Conservation (phyloP, 441 rosid genomes). For the Pelargonium fulgidum region DNA sequence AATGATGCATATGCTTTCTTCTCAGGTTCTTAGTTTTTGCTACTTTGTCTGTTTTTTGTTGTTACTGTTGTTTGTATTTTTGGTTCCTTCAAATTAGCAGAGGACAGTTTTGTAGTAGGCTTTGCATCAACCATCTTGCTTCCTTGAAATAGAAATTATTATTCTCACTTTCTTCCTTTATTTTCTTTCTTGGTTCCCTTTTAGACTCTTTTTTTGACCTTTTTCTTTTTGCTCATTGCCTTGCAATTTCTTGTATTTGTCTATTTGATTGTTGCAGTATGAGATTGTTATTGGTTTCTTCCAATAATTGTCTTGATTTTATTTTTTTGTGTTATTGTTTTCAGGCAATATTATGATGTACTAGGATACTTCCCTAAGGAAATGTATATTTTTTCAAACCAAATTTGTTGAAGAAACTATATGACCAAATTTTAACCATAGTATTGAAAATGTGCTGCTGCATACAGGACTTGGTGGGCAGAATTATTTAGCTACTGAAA, state of each 20-base stretch:
- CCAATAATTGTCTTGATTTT: background rate
- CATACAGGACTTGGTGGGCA: no score
- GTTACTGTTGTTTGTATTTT: background rate
- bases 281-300: background rate
- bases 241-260: background rate
- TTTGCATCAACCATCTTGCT: constrained; percentile 18
- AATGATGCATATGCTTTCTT: constrained; percentile 27
- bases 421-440: no score
- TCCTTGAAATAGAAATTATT: constrained; percentile 27
- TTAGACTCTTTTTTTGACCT: background rate
- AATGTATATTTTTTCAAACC: no score
- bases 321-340: background rate
- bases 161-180: constrained; percentile 7
- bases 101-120: constrained; percentile 14
- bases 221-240: background rate
- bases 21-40: constrained; percentile 23
- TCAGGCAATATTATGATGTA: no score
- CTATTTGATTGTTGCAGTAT: no score
- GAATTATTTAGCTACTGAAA: no score
- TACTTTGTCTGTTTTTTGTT: constrained; percentile 19
- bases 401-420: no score
- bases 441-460: no score
- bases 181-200: background rate
- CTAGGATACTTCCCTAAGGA: no score
- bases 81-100: constrained; percentile 26